A percentile compares a stretch with the other conserved stretches of the same genome.
Conservation (phyloP, 805 yeast species). For the Kodamaea laetipori region DNA sequence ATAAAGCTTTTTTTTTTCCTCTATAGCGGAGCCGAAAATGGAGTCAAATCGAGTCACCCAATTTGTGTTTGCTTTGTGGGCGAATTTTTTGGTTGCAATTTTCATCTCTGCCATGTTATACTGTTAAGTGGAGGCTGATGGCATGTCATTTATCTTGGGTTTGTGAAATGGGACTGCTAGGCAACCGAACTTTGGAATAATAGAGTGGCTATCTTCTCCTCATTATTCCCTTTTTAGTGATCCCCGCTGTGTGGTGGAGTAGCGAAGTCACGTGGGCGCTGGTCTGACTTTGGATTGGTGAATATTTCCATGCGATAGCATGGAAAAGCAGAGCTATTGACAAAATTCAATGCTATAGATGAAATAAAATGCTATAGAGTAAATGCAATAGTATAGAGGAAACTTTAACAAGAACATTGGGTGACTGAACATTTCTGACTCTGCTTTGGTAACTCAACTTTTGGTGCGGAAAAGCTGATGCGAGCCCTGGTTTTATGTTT, state of each 20-base stretch:
- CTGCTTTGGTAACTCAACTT: too few species aligned
- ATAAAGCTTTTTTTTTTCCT: constrained; percentile 3
- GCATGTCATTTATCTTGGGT: not conserved
- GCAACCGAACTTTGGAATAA: not conserved
- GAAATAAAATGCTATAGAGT: too few species aligned
- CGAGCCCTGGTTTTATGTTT: too few species aligned
- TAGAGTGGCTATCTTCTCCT: constrained; percentile 1
- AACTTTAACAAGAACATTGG: too few species aligned
- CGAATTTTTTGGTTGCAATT: not conserved
- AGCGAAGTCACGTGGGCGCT: too few species aligned
- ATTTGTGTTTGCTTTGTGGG: constrained; percentile 10
- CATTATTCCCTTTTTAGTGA: not conserved
- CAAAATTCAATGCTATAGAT: too few species aligned
- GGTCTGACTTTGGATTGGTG: too few species aligned
- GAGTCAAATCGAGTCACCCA: constrained; percentile 8
- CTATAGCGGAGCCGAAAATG: not conserved
- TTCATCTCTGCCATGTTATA: not conserved
- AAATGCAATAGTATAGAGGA: too few species aligned
- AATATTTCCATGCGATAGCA: too few species aligned
- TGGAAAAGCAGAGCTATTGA: too few species aligned
- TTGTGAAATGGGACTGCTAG: not conserved
- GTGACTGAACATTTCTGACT: too few species aligned
- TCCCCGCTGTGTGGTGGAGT: constrained; percentile 1
- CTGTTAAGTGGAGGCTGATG: not conserved
- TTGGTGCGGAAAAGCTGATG: too few species aligned